A percentile compares a stretch with the other conserved stretches of the same genome.
phyloP scores from a whole-genome alignment of 106 monocot genomes.

The Alisma plantagoaquatica region DNA sequence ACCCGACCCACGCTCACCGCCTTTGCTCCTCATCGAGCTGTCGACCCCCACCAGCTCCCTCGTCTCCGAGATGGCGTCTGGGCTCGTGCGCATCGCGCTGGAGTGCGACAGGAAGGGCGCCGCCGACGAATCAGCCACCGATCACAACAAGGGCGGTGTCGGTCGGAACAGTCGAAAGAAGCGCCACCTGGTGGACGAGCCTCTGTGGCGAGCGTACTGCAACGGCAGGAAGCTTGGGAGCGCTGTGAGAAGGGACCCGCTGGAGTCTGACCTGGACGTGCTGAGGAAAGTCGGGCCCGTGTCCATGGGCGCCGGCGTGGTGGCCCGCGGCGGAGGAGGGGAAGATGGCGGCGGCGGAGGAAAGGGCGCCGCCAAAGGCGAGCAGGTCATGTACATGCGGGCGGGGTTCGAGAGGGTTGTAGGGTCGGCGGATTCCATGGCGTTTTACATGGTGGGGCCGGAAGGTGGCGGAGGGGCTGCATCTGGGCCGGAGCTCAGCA shows the following conservation, averaged over 20 bases:
- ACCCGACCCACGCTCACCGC: constrained; percentile 22
- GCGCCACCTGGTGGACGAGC: constrained; percentile 6
- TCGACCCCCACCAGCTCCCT: constrained; percentile 29
- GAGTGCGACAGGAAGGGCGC: background rate
- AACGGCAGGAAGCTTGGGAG: constrained; percentile 48
- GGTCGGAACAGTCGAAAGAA: too few species aligned
- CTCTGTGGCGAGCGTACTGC: constrained; percentile 36
- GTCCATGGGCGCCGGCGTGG: constrained; percentile 52
- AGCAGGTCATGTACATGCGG: too few species aligned
- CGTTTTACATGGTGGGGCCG: too few species aligned
- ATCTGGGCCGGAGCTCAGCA: too few species aligned
- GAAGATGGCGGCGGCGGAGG: constrained; percentile 24
- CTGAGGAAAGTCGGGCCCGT: constrained; percentile 41
- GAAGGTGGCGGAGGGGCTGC: too few species aligned
- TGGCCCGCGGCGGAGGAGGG: constrained; percentile 14
- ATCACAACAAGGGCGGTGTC: too few species aligned
- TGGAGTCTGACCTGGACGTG: constrained; percentile 22
- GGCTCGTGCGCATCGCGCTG: constrained; percentile 42
- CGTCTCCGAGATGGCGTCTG: constrained; percentile 47
- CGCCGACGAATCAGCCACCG: too few species aligned
- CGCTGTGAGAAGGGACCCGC: constrained; percentile 27
- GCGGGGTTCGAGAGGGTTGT: too few species aligned
- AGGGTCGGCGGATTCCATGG: too few species aligned
- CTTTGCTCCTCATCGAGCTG: constrained; percentile 30
- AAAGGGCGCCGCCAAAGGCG: too few species aligned